These are phyloP conservation scores for Polyporus arcularius DNA, from an alignment of 768 basidiomycete species.

Conservation along the genomic window DNA sequence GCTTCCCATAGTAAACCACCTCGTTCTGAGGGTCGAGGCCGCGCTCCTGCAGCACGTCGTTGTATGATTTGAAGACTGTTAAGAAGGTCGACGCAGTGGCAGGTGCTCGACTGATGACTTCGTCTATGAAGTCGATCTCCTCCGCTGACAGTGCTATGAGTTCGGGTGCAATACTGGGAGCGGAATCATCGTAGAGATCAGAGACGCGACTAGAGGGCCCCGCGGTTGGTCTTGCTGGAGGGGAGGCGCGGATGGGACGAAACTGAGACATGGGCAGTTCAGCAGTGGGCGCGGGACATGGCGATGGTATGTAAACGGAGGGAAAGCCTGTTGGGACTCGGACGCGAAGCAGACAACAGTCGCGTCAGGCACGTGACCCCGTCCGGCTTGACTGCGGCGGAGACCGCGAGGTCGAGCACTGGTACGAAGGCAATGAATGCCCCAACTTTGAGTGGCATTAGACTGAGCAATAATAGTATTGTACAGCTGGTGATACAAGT, in stretches of 20 bases:
- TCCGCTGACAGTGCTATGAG: conserved; percentile 31
- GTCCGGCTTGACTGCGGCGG: neutral
- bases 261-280: conserved; percentile 33
- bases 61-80: conserved; percentile 84
- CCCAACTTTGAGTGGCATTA: too few species aligned
- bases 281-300: conserved; percentile 6
- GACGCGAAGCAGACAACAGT: conserved; percentile 6
- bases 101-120: conserved; percentile 69
- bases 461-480: neutral
- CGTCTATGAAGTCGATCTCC: conserved; percentile 74
- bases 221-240: conserved; percentile 27
- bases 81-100: conserved; percentile 73
- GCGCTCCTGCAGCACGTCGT: conserved; percentile 70
- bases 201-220: conserved; percentile 8
- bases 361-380: conserved; percentile 21
- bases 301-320: neutral
- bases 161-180: conserved; percentile 31
- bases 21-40: conserved; percentile 77
- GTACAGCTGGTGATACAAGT: neutral
- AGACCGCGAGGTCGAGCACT: too few species aligned
- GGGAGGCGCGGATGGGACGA: conserved; percentile 35
- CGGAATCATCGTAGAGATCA: conserved; percentile 13
- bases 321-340: conserved; percentile 1
- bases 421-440: too few species aligned
- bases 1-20: conserved; percentile 77